Base-by-base conservation (phyloP, 441 rosid genomes). In the Jatropha multifida region DNA sequence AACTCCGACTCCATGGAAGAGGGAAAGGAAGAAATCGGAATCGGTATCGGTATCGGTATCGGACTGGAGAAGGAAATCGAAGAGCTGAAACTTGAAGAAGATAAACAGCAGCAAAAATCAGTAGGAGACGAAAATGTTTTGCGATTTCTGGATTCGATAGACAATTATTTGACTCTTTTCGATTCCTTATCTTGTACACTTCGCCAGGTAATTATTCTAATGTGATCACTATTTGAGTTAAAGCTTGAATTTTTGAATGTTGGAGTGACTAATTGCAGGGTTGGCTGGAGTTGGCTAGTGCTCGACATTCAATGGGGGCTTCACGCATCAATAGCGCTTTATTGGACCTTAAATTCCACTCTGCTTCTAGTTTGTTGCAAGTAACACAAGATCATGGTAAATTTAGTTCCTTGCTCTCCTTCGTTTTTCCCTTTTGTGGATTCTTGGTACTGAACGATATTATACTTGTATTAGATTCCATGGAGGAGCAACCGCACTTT, bases 281-380 rank as follows among this genome's bases (percentile, higher is more conserved):
- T 72, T 96, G 99, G 99, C 72, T 96, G 72, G 96, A 96, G 72
- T 72, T 96, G 75, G 96, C 98, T 9, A 85, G 97, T 83, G 97
- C 98, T 66, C 82, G 97, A 46, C 97, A 93, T 78, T 90, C 98
- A 7, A 92, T 94, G 99, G 98, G 99, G 54, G 76, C 90, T 65
- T 92, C 86, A 14, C 92, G 99, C 37, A 62, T 96, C 74, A 96
- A 84, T 76, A 74, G 88, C 63, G 88, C 88, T 78, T 83, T 92
- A 61, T 85, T 94, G 78, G 97, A 96, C 78, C 94, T 89, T 71
- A 92, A 89, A 72, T 40, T 67, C 63, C 99, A 92, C 74, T 72
- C 91, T 38, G 99, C 99, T 79, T 80, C 96, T 73, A 85, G 98
- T 17, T 80, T 90, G 52, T 32, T 96, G 79, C 85, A 81, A 84